phyloP scores from a whole-genome alignment of 176 grass and related monocot genomes.

The Carex littledalei region DNA sequence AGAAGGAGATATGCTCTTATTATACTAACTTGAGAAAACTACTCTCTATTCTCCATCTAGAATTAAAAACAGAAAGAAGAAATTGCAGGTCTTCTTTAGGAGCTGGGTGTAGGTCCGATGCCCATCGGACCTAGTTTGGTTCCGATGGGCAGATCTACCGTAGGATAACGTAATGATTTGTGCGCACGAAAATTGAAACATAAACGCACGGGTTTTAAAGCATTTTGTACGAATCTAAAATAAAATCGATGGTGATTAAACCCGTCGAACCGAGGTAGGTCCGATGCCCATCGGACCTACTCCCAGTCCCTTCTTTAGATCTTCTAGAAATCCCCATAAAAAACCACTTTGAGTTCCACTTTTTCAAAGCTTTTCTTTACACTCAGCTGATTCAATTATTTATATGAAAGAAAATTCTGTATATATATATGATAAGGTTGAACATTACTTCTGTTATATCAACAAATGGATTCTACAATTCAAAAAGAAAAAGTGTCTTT shows the following conservation, averaged over 20 bases:
- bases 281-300: too few relatives aligned
- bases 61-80: background rate
- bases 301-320: background rate
- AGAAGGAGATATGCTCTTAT: background rate
- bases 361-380: background rate
- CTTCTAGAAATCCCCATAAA: slow-evolving; percentile 2
- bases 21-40: background rate
- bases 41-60: background rate
- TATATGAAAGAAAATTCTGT: background rate
- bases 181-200: too few relatives aligned
- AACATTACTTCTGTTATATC: background rate
- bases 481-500: slow-evolving; percentile 15
- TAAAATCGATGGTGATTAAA: too few relatives aligned
- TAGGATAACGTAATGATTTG: too few relatives aligned
- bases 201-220: too few relatives aligned
- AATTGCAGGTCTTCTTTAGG: background rate
- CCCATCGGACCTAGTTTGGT: too few relatives aligned
- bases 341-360: background rate
- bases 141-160: too few relatives aligned
- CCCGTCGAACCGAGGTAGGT: too few relatives aligned
- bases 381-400: background rate
- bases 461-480: background rate
- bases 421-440: background rate
- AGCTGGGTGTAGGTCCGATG: too few relatives aligned
- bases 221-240: too few relatives aligned